Conservation (phyloP, 75 land plant species). For the Pseudotsuga menziesii region DNA sequence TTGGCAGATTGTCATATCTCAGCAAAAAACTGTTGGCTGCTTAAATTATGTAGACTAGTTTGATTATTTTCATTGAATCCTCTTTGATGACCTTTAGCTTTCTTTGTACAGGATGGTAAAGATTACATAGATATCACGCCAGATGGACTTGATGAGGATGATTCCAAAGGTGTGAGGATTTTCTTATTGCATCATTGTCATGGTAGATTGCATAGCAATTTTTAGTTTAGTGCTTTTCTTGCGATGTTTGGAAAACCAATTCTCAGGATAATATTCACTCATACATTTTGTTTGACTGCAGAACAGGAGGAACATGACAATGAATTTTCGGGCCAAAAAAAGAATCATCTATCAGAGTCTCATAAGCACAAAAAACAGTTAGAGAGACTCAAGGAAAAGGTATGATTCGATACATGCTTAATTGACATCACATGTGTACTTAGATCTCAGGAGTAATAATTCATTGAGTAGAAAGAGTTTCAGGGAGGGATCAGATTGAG, state of each 20-base stretch:
- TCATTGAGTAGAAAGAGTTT: neutral
- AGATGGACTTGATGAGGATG: slow-evolving; percentile 11
- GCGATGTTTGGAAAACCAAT: neutral
- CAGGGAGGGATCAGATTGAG: neutral
- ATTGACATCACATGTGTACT: neutral
- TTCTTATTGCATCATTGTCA: neutral
- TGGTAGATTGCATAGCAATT: neutral
- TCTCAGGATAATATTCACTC: neutral
- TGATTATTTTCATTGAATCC: neutral
- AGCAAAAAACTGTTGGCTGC: neutral
- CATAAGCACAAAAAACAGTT: slow-evolving; percentile 7
- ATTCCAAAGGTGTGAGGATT: slow-evolving; percentile 9
- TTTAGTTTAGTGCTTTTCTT: neutral
- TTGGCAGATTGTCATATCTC: too few relatives aligned
- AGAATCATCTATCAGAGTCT: slow-evolving; percentile 8
- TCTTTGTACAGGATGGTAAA: neutral
- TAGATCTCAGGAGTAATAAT: neutral
- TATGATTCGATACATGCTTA: neutral
- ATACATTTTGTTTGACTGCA: slow-evolving; percentile 4
- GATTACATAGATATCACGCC: slow-evolving; percentile 12
- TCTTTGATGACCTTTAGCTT: neutral
- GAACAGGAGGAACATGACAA: slow-evolving; percentile 4
- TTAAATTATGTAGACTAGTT: neutral
- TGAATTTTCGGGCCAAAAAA: neutral
- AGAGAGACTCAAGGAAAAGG: slow-evolving; percentile 12